Evolutionary conservation across 306 rosid species (phyloP).

Genomic region (Gillenia trifoliata): DNA sequence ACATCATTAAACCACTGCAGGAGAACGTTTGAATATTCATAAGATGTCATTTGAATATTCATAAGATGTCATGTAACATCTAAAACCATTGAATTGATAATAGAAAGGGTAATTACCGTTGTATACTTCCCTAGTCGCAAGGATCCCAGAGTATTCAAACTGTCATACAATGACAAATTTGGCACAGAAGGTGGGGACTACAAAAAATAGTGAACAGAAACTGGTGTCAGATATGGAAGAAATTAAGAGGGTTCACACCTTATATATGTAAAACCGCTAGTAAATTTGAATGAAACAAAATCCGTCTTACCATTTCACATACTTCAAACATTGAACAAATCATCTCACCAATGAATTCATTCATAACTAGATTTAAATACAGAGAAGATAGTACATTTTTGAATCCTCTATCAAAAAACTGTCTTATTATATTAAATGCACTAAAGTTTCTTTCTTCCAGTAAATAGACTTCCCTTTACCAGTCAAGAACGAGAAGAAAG

Average conservation of each 20-base stretch:
- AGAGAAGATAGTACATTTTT: not conserved
- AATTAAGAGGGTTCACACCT: not conserved
- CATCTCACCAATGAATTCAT: not conserved
- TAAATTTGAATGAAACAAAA: not conserved
- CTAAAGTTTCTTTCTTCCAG: not conserved
- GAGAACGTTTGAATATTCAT: constrained; percentile 20
- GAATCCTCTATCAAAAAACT: not conserved
- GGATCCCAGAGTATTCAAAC: constrained; percentile 55
- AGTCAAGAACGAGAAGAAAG: not conserved
- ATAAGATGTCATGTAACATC: constrained; percentile 18
- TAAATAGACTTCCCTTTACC: not conserved
- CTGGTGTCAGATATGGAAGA: constrained; percentile 10
- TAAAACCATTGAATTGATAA: not conserved
- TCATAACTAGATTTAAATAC: not conserved
- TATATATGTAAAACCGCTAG: not conserved
- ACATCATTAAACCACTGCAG: constrained; percentile 93
- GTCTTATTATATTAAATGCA: not conserved
- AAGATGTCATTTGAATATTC: constrained; percentile 18
- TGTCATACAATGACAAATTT: constrained; percentile 44
- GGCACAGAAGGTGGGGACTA: constrained; percentile 86
- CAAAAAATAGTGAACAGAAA: constrained; percentile 14
- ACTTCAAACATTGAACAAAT: not conserved
- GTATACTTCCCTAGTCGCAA: constrained; percentile 76
- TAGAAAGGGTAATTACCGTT: constrained; percentile 37
- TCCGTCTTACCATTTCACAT: not conserved